Evolutionary conservation across 495 filamentous ascomycete genomes (phyloP), one percentile per base, ranked within the genome.

Genomic region (Rusavskia elegans): DNA sequence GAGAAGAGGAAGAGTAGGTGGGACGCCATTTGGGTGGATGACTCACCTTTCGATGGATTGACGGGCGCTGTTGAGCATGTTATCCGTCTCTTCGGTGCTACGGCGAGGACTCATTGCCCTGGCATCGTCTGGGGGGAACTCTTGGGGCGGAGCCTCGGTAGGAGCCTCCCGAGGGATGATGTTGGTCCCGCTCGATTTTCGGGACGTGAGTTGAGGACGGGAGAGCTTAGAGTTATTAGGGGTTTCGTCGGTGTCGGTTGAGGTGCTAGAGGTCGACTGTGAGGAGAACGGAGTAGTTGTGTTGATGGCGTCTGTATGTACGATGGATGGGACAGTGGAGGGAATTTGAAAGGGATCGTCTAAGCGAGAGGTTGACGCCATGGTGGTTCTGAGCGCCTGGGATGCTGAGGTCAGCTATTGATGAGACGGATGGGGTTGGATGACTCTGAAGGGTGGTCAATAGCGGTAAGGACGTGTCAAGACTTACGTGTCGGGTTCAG

Each of bases 21-120:
- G 45, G 40, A 38, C 71, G 78, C 72, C 65, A 79, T 80, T 77
- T 44, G 1, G 21, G 23, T 21, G 7, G 13, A 25, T 37, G 52
- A 59, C 71, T 59, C 53, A 77, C 74, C 70, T 78, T 56, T 84
- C 78, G 54, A 85, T 66, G 23, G 78, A 75, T 56, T 76, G 66
- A 45, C 81, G 75, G 45, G 89, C 87, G 58, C 89, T 85, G 61
- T 84, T 79, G 49, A 87, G 81, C 70, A 98, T 74, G 57, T 77
- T 77, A 59, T 95, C 85, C 29, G 95, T 71, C 59, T 98, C 90
- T 48, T 87, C 87, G 53, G 81, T 93, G 57, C 85, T 93, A 58
- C 89, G 75, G 54, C 90, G 77, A 1, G 92, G 92, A 65, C 88
- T 95, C 92, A 98, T 98, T 40, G 87, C 82, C 52, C 90, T 72